Evolutionary conservation across 177 flowering plant species (phyloP), one percentile per base, ranked within the genome.

Genomic region (Vitis hybrid): DNA sequence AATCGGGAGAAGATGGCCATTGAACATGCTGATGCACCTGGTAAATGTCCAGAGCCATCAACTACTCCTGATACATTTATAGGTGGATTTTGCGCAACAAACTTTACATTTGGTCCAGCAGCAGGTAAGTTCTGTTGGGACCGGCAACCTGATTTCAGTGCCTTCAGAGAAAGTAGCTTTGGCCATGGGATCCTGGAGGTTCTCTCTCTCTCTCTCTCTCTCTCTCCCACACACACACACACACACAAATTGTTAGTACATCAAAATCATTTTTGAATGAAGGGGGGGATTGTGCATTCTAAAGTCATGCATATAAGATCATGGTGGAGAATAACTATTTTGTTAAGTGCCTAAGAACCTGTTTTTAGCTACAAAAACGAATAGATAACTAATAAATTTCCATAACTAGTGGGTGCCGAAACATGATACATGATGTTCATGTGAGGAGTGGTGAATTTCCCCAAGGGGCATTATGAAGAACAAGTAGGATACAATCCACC

Each of bases 131-230:
- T 90, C 74, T 93, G 97, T 65, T 91, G 97, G 96, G 93, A 92
- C 69, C 78, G 78, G 16, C 98, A 93, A 72, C 98, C 98, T 50
- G 94, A 90, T 52, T 93, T 78, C 78, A 91, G 98, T 78, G 98
- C 98, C 48, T 92, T 78, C 61, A 79, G 98, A 72, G 98, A 93
- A 66, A 85, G 89, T 74, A 93, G 98, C 87, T 93, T 90, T 69
- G 97, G 98, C 64, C 98, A 93, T 80, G 98, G 98, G 15, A 89
- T 90, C 22, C 77, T 91, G n/a, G 97, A 91, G 98, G 98, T 91
- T 76, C 59, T 45, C 49, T 58, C 66, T 66, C 60, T 56, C 39
- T 67, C 52, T 65, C 33, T 55, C 29, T 33, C 55, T 55, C 64
- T 49, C 65, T 51, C 33, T 65, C 56, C 19, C 14, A 10, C 16